phyloP scores from a whole-genome alignment of 352 stramenopile genomes.

The Phytophthora chlamydospora region DNA sequence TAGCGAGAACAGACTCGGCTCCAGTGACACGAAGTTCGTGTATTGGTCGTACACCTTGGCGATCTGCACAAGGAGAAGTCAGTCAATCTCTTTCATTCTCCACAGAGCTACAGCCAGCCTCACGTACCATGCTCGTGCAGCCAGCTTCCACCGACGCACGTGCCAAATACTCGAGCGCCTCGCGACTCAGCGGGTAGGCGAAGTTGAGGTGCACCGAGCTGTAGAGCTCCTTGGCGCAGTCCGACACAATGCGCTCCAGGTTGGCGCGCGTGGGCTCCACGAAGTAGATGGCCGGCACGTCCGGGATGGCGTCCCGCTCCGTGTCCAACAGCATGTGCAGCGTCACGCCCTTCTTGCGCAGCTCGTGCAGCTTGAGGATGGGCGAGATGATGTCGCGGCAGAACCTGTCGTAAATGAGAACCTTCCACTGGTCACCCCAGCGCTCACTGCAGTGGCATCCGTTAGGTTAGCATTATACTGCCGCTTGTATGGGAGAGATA shows the following conservation, averaged over 20 bases:
- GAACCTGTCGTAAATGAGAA: conserved; percentile 97
- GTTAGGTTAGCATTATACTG: not conserved
- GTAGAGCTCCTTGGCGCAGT: conserved; percentile 95
- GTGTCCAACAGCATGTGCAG: conserved; percentile 96
- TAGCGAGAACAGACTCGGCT: conserved; percentile 95
- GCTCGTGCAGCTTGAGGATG: conserved; percentile 96
- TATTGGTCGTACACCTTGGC: conserved; percentile 97
- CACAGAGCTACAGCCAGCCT: not conserved
- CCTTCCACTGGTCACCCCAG: conserved; percentile 93
- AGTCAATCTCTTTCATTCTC: not conserved
- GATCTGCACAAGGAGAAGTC: conserved; percentile 57
- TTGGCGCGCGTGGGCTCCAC: conserved; percentile 95
- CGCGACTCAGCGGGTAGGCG: conserved; percentile 85
- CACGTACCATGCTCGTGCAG: conserved; percentile 77
- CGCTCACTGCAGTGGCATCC: conserved; percentile 44
- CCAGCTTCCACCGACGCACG: conserved; percentile 73
- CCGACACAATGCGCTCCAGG: conserved; percentile 93
- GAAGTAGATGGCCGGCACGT: conserved; percentile 98
- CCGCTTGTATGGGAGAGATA: not conserved
- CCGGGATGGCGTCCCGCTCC: conserved; percentile 95
- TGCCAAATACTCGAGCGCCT: conserved; percentile 89
- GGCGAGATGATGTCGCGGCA: conserved; percentile 98
- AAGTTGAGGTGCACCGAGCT: conserved; percentile 95
- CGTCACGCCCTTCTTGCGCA: conserved; percentile 96
- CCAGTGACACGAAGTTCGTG: conserved; percentile 97